Evolutionary conservation across 2,329 filamentous ascomycete species (phyloP), one percentile per base, ranked within the genome.

Genomic region (Colletotrichum graminicola): DNA sequence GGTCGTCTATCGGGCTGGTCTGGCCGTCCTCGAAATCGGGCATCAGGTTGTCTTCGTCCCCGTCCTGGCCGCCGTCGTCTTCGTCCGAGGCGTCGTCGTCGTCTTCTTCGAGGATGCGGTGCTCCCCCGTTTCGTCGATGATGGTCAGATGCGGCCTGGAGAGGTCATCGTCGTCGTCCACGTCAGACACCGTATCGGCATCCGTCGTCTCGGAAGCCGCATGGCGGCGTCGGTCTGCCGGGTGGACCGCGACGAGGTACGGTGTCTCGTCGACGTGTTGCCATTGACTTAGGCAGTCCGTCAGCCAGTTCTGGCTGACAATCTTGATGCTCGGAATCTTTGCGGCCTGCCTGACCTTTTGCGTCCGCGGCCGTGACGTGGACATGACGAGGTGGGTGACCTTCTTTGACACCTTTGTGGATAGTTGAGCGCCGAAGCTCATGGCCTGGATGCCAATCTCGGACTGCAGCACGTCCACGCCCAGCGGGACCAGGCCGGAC

Each of bases 231-330:
- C 89, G 85, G 75, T 94, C 92, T 23, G 91, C 88, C 0, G 92
- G 90, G 62, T 94, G 91, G 2, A 94, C 87, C n/a, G 92, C 86
- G 57, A 97, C 80, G n/a, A 93, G 84, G 77, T 95, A 97, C 0
- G 92, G 91, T 2, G 86, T 86, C 79, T 98, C 95, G 67, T 96
- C 91, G 14, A 97, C 84, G 67, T 89, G 91, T 73, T 88, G 86
- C 96, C 96, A 99, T 79, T 92, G 92, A 34, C 90, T 92, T 74
- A 98, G 90, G 66, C 92, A 97, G 75, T 95, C 92, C 41, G 91
- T 87, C 39, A 99, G 89, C 96, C 96, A 99, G 76, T 94, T 90
- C 64, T 94, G 93, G 75, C 92, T 94, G 59, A 99, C 96, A 70
- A 99, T 97, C 79, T 94, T 95, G 80, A 98, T 93, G 62, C 90